phyloP scores from a whole-genome alignment of 352 stramenopile species.

The Phytophthora melonis region DNA sequence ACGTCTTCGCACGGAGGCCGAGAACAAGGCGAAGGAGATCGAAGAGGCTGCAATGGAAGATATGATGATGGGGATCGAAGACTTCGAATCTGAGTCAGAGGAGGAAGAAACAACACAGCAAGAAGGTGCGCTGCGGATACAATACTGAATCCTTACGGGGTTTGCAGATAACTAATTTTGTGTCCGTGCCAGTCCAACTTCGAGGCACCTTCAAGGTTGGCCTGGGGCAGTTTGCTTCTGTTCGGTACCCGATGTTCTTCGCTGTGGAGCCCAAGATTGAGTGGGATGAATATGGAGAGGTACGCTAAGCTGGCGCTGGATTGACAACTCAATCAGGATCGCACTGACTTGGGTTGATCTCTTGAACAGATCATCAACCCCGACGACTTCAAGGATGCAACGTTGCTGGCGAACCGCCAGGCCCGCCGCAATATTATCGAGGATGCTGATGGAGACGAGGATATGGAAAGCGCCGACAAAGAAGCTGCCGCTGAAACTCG shows the following conservation, averaged over 20 bases:
- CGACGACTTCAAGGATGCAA: conserved; percentile 85
- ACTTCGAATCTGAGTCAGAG: conserved; percentile 88
- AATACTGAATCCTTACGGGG: background rate
- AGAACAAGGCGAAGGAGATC: conserved; percentile 90
- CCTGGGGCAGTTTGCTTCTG: conserved; percentile 83
- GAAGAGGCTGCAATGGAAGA: conserved; percentile 92
- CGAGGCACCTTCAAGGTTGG: conserved; percentile 89
- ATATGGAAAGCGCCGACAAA: conserved; percentile 79
- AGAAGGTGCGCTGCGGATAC: conserved; percentile 51
- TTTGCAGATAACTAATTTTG: background rate
- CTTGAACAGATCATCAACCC: conserved; percentile 73
- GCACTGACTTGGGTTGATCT: background rate
- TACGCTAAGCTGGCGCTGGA: conserved; percentile 12
- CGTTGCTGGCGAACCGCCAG: conserved; percentile 68
- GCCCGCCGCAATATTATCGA: conserved; percentile 71
- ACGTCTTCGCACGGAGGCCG: conserved; percentile 81
- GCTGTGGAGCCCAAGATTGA: conserved; percentile 87
- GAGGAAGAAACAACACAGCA: conserved; percentile 70
- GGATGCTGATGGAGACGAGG: conserved; percentile 64
- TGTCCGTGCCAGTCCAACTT: conserved; percentile 62
- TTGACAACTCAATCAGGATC: too few relatives aligned
- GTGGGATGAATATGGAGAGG: conserved; percentile 91
- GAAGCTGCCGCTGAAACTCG: conserved; percentile 67
- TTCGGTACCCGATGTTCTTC: conserved; percentile 92
- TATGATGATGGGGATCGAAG: conserved; percentile 93